Base-by-base conservation (phyloP, 2,329 filamentous ascomycete species). In the Chrysoporthe puriensis region DNA sequence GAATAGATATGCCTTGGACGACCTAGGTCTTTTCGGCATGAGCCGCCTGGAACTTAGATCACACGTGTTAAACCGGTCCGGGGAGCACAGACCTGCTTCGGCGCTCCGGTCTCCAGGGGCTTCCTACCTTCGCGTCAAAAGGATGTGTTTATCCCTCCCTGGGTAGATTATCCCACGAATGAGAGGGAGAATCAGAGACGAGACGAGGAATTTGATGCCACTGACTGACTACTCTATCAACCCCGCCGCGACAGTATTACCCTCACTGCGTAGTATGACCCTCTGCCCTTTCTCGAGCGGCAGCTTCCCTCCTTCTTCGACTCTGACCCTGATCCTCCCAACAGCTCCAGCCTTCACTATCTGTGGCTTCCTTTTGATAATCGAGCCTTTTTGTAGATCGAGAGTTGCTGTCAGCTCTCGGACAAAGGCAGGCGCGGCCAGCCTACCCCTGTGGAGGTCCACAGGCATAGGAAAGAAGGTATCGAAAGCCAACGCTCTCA, bases 401-500 rank as follows among this genome's bases (percentile, higher is more conserved):
- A 98, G 78, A 1, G 89, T 84, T 0, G 91, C 92, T 9, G 91
- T 80, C 71, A 98, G 84, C 70, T 88, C 86, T 63, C 85, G 84
- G 52, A 99, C 91, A 60, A 87, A 86, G 0, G 92, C 96, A 0
- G 92, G 85, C 0, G 90, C 88, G 77, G 97, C 92, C 62, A 98
- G 80, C 9, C 94, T 86, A 0, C 96, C 96, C 26, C 93, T 85
- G 77, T 97, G 94, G 9, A 99, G 88, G 74, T 98, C 95, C 11
- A 98, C 88, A 34, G 88, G 88, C 88, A 95, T 96, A 0, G 95
- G 95, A 79, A 94, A 90, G 18, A 99, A 80, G 70, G 95, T 90
- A 69, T 97, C 93, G 74, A 98, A 97, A 0, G 94, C 93, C 66
- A 97, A 85, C 13, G 96, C 89, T 78, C 97, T 97, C 69, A 91